Evolutionary conservation across 2,329 filamentous ascomycete genomes (phyloP).

Genomic region (Cladosporium sphaerospermum): DNA sequence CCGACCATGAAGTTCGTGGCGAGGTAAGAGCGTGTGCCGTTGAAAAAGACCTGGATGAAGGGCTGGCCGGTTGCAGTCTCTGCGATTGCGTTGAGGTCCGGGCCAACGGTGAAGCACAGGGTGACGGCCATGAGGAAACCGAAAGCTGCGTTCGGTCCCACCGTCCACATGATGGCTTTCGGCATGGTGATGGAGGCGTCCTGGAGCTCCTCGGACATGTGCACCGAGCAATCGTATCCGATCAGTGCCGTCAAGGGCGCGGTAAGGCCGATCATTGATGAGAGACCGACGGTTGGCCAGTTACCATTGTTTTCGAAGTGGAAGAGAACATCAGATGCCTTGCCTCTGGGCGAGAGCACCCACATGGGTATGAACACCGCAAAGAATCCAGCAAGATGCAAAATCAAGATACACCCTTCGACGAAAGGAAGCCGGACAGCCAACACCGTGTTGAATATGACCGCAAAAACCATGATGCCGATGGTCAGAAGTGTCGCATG

Average conservation of each 20-base stretch:
- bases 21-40: constrained; percentile 24
- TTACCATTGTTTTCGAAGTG: constrained; percentile 20
- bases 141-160: constrained; percentile 19
- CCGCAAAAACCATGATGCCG: constrained; percentile 17
- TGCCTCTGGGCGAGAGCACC: constrained; percentile 20
- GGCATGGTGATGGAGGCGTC: constrained; percentile 27
- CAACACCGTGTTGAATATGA: constrained; percentile 26
- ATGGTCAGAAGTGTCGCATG: constrained; percentile 39
- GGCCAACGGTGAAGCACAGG: constrained; percentile 30
- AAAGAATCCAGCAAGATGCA: constrained; percentile 33
- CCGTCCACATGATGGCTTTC: constrained; percentile 22
- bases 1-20: constrained; percentile 26
- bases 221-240: constrained; percentile 22
- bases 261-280: constrained; percentile 37
- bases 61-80: constrained; percentile 36
- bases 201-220: constrained; percentile 27
- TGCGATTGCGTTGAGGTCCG: constrained; percentile 28
- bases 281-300: constrained; percentile 22
- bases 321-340: constrained; percentile 15
- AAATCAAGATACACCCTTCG: constrained; percentile 23
- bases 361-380: constrained; percentile 24
- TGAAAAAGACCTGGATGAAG: constrained; percentile 42
- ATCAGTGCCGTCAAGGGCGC: constrained; percentile 21
- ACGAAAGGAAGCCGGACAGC: constrained; percentile 23
- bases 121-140: constrained; percentile 27